Conservation (phyloP, 148 eudicot genomes). For the Polygonum maritimum region DNA sequence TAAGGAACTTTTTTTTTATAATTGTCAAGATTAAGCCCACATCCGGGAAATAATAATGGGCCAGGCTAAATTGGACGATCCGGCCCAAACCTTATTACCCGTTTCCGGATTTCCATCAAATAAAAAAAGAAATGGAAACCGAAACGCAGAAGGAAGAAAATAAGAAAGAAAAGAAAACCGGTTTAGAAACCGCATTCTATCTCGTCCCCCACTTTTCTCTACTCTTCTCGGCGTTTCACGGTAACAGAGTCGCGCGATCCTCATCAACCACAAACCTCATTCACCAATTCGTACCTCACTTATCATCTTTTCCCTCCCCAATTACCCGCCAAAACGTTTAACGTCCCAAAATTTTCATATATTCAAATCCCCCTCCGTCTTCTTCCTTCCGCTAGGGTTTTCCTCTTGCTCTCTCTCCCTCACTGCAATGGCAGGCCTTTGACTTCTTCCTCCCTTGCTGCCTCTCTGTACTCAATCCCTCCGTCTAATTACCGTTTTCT, state of each 20-base stretch:
- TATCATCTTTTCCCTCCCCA: neutral
- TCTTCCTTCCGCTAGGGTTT: conserved; percentile 43
- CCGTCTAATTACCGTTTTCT: neutral
- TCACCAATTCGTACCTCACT: neutral
- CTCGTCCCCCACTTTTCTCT: neutral
- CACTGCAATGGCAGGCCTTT: conserved; percentile 17
- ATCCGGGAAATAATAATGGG: too few species aligned
- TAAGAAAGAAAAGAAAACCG: too few species aligned
- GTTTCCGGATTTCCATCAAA: too few species aligned
- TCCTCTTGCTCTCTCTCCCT: conserved; percentile 13
- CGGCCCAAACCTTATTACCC: too few species aligned
- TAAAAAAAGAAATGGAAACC: too few species aligned
- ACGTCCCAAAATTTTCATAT: conserved; percentile 16
- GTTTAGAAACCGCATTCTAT: neutral
- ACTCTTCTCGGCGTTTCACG: neutral
- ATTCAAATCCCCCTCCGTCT: conserved; percentile 12
- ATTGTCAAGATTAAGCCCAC: too few species aligned
- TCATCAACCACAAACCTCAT: neutral
- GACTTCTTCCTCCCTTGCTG: conserved; percentile 27
- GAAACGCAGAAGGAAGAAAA: too few species aligned
- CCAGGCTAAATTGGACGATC: too few species aligned
- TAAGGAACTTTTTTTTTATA: too few species aligned
- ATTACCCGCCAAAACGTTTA: conserved; percentile 31
- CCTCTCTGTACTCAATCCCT: conserved; percentile 12
- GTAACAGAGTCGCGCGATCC: neutral